These are phyloP conservation scores for Coniella lustricola DNA, from an alignment of 2,329 filamentous ascomycete species.

Conservation along the genomic window DNA sequence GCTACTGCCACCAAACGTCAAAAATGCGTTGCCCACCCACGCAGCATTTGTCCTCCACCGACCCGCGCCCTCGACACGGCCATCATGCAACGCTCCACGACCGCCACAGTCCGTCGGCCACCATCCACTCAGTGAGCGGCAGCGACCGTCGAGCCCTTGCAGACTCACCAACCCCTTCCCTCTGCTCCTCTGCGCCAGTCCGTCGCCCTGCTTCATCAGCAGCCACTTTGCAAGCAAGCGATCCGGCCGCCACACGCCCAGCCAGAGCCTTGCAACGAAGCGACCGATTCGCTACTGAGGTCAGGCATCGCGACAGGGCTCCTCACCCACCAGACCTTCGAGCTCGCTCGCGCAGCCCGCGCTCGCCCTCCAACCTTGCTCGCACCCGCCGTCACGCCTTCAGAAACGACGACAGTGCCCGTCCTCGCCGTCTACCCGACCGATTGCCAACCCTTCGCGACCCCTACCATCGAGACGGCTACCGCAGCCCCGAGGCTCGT, in stretches of 20 bases:
- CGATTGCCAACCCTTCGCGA: slow-evolving; percentile 21
- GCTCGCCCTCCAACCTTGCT: slow-evolving; percentile 25
- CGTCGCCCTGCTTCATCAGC: slow-evolving; percentile 23
- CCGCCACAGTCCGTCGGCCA: slow-evolving; percentile 26
- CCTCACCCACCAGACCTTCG: slow-evolving; percentile 21
- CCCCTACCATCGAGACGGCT: slow-evolving; percentile 28
- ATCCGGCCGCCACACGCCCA: slow-evolving; percentile 15
- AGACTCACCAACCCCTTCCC: slow-evolving; percentile 17
- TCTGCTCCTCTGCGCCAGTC: slow-evolving; percentile 24
- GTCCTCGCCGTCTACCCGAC: slow-evolving; percentile 20
- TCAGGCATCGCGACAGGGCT: slow-evolving; percentile 16
- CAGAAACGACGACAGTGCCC: slow-evolving; percentile 31
- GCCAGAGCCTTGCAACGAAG: slow-evolving; percentile 7
- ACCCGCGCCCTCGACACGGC: slow-evolving; percentile 20
- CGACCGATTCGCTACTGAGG: slow-evolving; percentile 20
- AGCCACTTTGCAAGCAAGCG: slow-evolving; percentile 12
- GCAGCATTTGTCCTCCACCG: slow-evolving; percentile 19
- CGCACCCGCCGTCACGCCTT: slow-evolving; percentile 32
- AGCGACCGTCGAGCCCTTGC: slow-evolving; percentile 30
- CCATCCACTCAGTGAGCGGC: slow-evolving; percentile 30
- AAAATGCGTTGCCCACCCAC: slow-evolving; percentile 23
- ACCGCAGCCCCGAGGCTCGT: slow-evolving; percentile 31
- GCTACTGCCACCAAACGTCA: slow-evolving; percentile 22
- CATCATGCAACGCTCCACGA: slow-evolving; percentile 37
- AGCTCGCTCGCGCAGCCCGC: slow-evolving; percentile 23